These are phyloP conservation scores for Thielaviopsis punctulata DNA, from an alignment of 2,329 filamentous ascomycete genomes.

Conservation along the genomic window DNA sequence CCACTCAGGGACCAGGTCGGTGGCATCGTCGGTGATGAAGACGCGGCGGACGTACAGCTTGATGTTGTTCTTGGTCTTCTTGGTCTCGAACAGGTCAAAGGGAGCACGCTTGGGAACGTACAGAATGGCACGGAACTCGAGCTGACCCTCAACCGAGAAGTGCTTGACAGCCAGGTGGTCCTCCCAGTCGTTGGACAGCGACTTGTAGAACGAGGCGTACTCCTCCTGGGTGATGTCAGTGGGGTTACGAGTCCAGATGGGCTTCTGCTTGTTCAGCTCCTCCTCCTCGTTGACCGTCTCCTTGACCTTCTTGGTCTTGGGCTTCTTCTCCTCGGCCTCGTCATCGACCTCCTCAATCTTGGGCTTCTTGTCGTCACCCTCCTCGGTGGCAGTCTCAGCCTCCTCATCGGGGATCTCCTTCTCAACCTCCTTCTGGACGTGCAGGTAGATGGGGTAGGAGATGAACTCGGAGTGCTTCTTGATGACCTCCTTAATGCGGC, in stretches of 20 bases:
- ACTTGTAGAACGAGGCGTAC: constrained; percentile 99
- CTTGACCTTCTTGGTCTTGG: constrained; percentile 99
- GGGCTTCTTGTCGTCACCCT: constrained; percentile 80
- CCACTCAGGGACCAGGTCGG: constrained; percentile 98
- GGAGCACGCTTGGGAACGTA: constrained; percentile 99
- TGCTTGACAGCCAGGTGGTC: constrained; percentile 99
- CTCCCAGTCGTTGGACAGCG: constrained; percentile 99
- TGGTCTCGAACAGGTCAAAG: constrained; percentile 99
- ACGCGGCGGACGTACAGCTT: constrained; percentile 99
- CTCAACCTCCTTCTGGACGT: constrained; percentile 98
- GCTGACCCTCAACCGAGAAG: constrained; percentile 99
- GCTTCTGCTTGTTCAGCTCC: constrained; percentile 99
- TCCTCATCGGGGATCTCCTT: constrained; percentile 97
- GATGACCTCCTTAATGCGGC: constrained; percentile 99
- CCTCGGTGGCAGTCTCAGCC: constrained; percentile 46
- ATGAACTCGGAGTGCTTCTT: constrained; percentile 99
- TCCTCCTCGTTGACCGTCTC: constrained; percentile 98
- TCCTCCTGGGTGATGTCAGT: constrained; percentile 89
- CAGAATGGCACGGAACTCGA: constrained; percentile 98
- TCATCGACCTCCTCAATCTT: constrained; percentile 87
- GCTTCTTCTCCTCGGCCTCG: constrained; percentile 75
- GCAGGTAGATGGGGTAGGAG: constrained; percentile 99
- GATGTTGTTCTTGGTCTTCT: constrained; percentile 99
- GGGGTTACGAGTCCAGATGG: constrained; percentile 98
- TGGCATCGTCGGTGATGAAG: constrained; percentile 99